Conservation (phyloP, 2,329 filamentous ascomycete genomes). For the Rachicladosporium sp. region DNA sequence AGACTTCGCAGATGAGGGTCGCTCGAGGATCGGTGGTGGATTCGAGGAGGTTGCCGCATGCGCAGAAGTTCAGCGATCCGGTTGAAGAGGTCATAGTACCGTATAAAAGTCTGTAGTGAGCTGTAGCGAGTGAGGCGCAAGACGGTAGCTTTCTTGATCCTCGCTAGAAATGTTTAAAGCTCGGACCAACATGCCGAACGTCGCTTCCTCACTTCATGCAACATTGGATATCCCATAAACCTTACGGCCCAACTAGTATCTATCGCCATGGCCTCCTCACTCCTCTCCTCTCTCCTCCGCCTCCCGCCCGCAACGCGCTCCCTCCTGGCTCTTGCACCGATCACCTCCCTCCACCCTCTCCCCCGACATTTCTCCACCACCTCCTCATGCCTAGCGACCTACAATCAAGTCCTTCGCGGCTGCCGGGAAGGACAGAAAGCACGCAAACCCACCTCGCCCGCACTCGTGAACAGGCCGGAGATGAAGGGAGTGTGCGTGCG, state of each 20-base stretch:
- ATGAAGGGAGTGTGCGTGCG: conserved; percentile 95
- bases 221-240: not conserved
- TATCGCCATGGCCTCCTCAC: conserved; percentile 26
- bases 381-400: conserved; percentile 32
- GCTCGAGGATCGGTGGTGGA: conserved; percentile 66
- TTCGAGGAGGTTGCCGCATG: conserved; percentile 79
- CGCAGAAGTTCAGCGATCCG: conserved; percentile 85
- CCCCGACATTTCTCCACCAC: conserved; percentile 28
- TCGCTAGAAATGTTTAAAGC: not conserved
- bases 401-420: conserved; percentile 46
- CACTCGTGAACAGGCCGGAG: conserved; percentile 61
- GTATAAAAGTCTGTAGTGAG: no score
- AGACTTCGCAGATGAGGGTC: conserved; percentile 71
- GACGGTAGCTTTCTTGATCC: not conserved
- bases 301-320: conserved; percentile 18
- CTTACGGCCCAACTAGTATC: not conserved
- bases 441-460: conserved; percentile 79
- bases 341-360: conserved; percentile 9
- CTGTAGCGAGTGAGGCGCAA: no score
- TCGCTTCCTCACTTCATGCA: conserved; percentile 2
- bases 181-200: not conserved
- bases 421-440: conserved; percentile 68
- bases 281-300: conserved; percentile 28
- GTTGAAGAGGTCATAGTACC: conserved; percentile 32
- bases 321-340: conserved; percentile 11